Evolutionary conservation across 768 basidiomycete species (phyloP), one percentile per base, ranked within the genome.

Genomic region (Udeniomyces megalosporus): DNA sequence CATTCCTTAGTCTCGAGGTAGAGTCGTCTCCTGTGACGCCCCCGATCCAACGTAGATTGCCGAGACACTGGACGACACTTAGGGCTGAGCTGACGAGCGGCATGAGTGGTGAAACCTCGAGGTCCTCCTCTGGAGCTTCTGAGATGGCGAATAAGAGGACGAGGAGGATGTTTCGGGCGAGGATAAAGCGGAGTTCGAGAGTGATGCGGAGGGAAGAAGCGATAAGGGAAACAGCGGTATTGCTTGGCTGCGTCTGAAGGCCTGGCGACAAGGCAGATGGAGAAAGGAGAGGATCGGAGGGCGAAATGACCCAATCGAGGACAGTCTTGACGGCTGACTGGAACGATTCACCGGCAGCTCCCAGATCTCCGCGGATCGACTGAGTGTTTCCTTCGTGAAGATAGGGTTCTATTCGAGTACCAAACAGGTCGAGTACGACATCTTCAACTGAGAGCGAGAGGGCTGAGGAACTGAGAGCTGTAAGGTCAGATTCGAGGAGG

Each of bases 121-220:
- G 65, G 20, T 61, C 64, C 10, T 64, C 62, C 17, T 66, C 67
- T 14, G 46, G 32, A 17, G 32, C 34, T 4, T 58, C 54, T 20
- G 61, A 63, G 66, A 63, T 58, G 1, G 58, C 56, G 22, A 57
- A 60, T 38, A 64, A 24, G 10, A 68, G 46, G 20, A 68, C 32
- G 7, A 65, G 54, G 17, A 74, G 55, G 32, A 70, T 28, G 28
- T 66, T 60, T n/a, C 67, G 52, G 15, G 70, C 66, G 24, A 69
- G 44, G 4, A 22, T 49, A 32, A 67, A 68, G 1, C 71, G 67
- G n/a, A 59, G 38, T 4, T 58, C 52, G 32, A 72, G 65, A 20
- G 57, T 58, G 4, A 49, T 26, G 2, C 62, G 52, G n/a, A 71
- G 47, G 1, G 54, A 57, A 0, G 71, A 63, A 4, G 69, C 53